phyloP scores from a whole-genome alignment of 345 rosid species.

The Euphorbia peplus region DNA sequence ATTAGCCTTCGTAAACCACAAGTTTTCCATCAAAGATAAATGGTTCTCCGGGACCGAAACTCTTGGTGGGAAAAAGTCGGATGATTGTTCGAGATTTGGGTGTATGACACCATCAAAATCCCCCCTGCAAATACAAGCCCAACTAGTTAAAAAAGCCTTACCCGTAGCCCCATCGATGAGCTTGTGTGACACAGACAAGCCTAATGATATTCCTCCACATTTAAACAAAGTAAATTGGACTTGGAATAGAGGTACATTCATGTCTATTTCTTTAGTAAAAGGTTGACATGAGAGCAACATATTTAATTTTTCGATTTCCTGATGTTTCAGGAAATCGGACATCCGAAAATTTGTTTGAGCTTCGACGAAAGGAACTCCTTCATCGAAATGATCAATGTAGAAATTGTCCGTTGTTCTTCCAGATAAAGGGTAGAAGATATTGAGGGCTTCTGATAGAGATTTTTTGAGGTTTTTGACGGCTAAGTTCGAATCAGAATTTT shows the following conservation, averaged over 20 bases:
- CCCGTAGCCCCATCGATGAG: constrained; percentile 8
- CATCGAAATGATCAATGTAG: constrained; percentile 12
- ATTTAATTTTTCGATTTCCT: constrained; percentile 8
- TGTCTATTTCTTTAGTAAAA: background rate
- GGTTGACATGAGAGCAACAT: background rate
- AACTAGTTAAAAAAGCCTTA: background rate
- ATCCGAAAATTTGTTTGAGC: constrained; percentile 1
- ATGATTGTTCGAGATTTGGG: constrained; percentile 8
- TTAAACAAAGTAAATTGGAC: constrained; percentile 4
- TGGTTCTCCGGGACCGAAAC: constrained; percentile 4
- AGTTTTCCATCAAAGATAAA: constrained; percentile 13
- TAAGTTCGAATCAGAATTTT: background rate
- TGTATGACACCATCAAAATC: background rate
- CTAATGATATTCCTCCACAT: constrained; percentile 19
- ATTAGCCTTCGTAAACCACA: constrained; percentile 17
- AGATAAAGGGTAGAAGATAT: constrained; percentile 22
- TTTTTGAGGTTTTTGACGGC: background rate
- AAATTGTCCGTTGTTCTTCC: constrained; percentile 20
- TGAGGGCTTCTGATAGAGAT: constrained; percentile 18
- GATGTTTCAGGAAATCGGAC: constrained; percentile 7
- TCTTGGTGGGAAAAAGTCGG: constrained; percentile 11
- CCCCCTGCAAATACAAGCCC: constrained; percentile 12
- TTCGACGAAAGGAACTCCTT: constrained; percentile 17
- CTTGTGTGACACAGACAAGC: background rate
- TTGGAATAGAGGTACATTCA: background rate